These are phyloP conservation scores for Clausena lansium DNA, from an alignment of 345 rosid species.

Conservation along the genomic window DNA sequence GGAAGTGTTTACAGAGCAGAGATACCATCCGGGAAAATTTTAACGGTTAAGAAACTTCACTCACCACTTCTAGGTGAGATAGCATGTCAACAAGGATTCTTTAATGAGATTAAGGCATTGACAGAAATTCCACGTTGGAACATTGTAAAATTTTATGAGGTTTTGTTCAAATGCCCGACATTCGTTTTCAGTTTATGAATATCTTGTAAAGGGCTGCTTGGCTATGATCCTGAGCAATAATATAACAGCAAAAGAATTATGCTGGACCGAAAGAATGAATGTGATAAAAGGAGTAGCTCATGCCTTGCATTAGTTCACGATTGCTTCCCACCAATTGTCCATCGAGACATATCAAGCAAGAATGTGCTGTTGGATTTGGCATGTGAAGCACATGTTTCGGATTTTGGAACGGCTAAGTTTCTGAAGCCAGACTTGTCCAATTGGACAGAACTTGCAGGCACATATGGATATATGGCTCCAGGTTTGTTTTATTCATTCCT, in stretches of 20 bases:
- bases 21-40: slow-evolving; percentile 12
- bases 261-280: slow-evolving; percentile 24
- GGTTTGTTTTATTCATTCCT: no score
- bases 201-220: slow-evolving; percentile 24
- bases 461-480: no score
- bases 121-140: slow-evolving; percentile 29
- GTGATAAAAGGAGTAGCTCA: slow-evolving; percentile 17
- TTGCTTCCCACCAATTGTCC: slow-evolving; percentile 21
- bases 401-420: no score
- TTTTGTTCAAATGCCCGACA: slow-evolving; percentile 24
- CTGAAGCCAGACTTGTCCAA: no score
- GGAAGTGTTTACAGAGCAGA: slow-evolving; percentile 33
- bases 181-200: slow-evolving; percentile 36
- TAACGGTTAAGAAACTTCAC: slow-evolving; percentile 39
- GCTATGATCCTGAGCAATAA: background rate
- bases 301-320: slow-evolving; percentile 27
- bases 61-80: background rate
- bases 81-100: slow-evolving; percentile 14
- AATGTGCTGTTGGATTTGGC: no score
- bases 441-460: background rate
- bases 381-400: no score
- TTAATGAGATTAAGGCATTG: slow-evolving; percentile 23
- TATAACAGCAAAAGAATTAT: slow-evolving; percentile 11
- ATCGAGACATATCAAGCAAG: background rate
- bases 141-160: slow-evolving; percentile 30